Evolutionary conservation across 2,329 filamentous ascomycete genomes (phyloP), one percentile per base, ranked within the genome.

Genomic region (Fusarium coffeatum): DNA sequence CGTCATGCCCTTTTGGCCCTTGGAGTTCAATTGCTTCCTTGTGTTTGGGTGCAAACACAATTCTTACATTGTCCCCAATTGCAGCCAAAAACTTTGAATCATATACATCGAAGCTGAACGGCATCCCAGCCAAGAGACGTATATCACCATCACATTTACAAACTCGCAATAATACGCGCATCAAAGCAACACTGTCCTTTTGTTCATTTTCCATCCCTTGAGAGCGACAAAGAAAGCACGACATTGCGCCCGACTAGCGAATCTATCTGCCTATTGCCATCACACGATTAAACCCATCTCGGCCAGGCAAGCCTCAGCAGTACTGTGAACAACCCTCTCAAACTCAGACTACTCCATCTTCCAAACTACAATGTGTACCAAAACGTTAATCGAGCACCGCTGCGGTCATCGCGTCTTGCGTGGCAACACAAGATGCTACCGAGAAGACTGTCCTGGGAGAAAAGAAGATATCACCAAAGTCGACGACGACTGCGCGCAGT

Each of bases 341-440:
- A 59, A 42, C 43, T 46, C 45, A 57, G 20, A 41, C 12, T 18
- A 55, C 28, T 16, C 30, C 18, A 49, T 49, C 47, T 27, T 13
- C 28, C 18, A 42, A 59, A 22, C 18, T n/a, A 32, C 34, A 48
- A 81, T 81, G 80, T 81, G 80, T 60, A 76, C 73, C 48, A 76
- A 72, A 43, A 76, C 71, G 43, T 27, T 79, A 32, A 71, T 80
- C 66, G 76, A 81, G 57, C 78, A 81, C 59, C 72, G 72, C 58
- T 81, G 80, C 74, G 77, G 78, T 55, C 80, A 81, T 69, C 76
- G 72, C 43, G 75, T 80, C 45, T 68, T 73, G 41, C 72, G 80
- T 28, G 80, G 80, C 49, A 78, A 76, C 51, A 80, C 80, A 13
- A 72, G 74, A 64, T 81, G 80, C 71, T 81, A 77, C 54, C 63